Evolutionary conservation across 2,329 filamentous ascomycete species (phyloP).

Genomic region (Colletotrichum paranaense): DNA sequence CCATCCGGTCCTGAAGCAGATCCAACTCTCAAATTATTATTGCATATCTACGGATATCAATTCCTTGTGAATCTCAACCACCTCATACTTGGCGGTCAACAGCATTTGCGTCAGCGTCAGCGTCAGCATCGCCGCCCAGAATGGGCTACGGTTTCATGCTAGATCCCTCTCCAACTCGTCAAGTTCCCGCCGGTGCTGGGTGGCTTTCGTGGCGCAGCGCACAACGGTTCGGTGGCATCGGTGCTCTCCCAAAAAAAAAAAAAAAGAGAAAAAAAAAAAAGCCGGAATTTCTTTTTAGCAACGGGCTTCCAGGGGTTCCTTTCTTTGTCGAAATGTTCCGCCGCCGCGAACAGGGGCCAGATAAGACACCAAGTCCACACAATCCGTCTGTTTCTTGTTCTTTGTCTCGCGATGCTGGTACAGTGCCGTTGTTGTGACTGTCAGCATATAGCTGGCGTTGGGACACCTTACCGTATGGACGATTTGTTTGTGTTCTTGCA

Average conservation of each 20-base stretch:
- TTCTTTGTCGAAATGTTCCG: not conserved
- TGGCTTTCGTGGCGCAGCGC: constrained; percentile 8
- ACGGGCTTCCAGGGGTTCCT: not conserved
- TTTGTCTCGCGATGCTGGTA: not conserved
- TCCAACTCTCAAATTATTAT: not conserved
- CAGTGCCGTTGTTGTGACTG: not conserved
- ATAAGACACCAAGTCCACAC: not conserved
- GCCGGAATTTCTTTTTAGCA: not conserved
- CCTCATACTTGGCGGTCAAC: not conserved
- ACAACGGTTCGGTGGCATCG: not conserved
- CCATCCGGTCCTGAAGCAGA: no score
- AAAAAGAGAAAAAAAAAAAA: no score
- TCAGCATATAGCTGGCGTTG: not conserved
- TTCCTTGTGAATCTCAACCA: no score
- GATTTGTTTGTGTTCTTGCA: not conserved
- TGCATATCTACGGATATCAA: no score
- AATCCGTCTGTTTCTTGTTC: not conserved
- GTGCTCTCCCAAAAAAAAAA: not conserved
- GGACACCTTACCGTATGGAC: not conserved
- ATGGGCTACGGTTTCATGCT: not conserved
- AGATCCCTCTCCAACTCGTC: not conserved
- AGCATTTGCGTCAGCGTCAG: not conserved
- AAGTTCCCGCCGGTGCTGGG: not conserved
- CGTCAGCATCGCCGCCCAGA: not conserved
- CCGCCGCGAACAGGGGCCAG: not conserved